phyloP scores from a whole-genome alignment of 768 basidiomycete genomes.

The Trametes cingulata region DNA sequence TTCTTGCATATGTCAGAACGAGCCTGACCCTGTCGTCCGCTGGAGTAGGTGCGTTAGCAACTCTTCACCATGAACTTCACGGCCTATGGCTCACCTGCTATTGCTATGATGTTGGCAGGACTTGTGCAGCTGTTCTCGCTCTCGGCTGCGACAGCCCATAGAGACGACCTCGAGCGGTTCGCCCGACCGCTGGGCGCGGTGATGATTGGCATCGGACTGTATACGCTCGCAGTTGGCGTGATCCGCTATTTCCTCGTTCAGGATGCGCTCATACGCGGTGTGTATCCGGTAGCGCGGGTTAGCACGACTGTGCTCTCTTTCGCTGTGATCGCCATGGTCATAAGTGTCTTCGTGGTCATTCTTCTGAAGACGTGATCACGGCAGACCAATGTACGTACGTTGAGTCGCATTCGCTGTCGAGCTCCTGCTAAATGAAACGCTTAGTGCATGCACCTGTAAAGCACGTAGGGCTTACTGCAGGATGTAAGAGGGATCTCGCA shows the following conservation, averaged over 20 bases:
- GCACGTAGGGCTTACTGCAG: too few species aligned
- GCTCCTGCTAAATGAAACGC: neutral
- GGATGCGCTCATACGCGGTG: slow-evolving; percentile 37
- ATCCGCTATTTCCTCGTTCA: slow-evolving; percentile 44
- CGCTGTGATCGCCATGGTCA: slow-evolving; percentile 34
- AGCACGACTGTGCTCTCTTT: slow-evolving; percentile 34
- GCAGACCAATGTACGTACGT: neutral
- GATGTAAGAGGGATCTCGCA: too few species aligned
- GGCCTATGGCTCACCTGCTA: neutral
- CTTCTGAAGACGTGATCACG: slow-evolving; percentile 17
- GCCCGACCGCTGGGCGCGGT: slow-evolving; percentile 49
- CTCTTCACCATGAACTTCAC: too few species aligned
- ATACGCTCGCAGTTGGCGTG: slow-evolving; percentile 36
- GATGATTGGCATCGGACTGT: slow-evolving; percentile 38
- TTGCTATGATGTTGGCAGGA: slow-evolving; percentile 28
- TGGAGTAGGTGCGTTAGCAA: slow-evolving; percentile 47
- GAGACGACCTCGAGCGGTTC: slow-evolving; percentile 24
- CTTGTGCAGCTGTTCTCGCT: slow-evolving; percentile 51
- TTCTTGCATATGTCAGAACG: slow-evolving; percentile 53
- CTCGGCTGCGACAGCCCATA: slow-evolving; percentile 26
- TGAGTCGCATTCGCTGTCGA: neutral
- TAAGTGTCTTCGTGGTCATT: slow-evolving; percentile 41
- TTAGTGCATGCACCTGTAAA: too few species aligned
- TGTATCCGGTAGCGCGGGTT: slow-evolving; percentile 44
- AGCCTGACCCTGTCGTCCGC: slow-evolving; percentile 50